Percentiles rank a stretch among this genome's conserved stretches.
These are phyloP conservation scores for Fonsecaea monophora DNA, from an alignment of 2,329 filamentous ascomycete species.

Conservation along the genomic window DNA sequence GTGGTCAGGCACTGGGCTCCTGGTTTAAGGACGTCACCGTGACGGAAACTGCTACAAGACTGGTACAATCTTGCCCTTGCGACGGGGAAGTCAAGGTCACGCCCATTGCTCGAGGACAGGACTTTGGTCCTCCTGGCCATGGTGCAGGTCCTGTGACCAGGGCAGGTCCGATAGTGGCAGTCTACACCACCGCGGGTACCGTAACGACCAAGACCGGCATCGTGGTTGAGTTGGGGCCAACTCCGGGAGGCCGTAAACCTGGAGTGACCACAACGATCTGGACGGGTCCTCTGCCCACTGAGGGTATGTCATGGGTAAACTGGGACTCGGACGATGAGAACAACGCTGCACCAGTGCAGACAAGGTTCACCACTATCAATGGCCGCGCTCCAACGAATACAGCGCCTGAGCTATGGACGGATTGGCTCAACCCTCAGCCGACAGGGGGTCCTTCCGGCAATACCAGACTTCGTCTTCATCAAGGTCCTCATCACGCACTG, in stretches of 20 bases:
- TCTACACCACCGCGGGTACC: constrained; percentile 39
- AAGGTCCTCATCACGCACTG: constrained; percentile 41
- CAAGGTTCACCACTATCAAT: constrained; percentile 22
- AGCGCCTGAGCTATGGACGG: constrained; percentile 22
- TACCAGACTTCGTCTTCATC: neutral
- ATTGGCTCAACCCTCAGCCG: constrained; percentile 22
- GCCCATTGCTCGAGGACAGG: constrained; percentile 16
- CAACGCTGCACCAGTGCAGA: constrained; percentile 21
- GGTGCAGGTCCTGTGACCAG: constrained; percentile 24
- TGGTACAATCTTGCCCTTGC: constrained; percentile 30
- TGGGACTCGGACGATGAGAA: constrained; percentile 14
- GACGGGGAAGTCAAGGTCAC: constrained; percentile 30
- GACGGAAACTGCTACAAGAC: constrained; percentile 30
- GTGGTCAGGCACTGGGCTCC: constrained; percentile 22
- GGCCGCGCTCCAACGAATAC: constrained; percentile 24
- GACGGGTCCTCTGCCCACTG: constrained; percentile 27
- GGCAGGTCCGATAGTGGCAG: constrained; percentile 58
- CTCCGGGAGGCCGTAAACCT: constrained; percentile 11
- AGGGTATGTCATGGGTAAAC: constrained; percentile 29
- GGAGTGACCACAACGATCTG: constrained; percentile 30
- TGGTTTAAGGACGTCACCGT: constrained; percentile 31
- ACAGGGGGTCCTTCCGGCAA: neutral
- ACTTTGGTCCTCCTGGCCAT: constrained; percentile 8
- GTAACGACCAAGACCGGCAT: constrained; percentile 32
- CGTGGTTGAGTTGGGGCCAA: constrained; percentile 24